Evolutionary conservation across 2,329 filamentous ascomycete genomes (phyloP).

Genomic region (Monosporascus sp.): DNA sequence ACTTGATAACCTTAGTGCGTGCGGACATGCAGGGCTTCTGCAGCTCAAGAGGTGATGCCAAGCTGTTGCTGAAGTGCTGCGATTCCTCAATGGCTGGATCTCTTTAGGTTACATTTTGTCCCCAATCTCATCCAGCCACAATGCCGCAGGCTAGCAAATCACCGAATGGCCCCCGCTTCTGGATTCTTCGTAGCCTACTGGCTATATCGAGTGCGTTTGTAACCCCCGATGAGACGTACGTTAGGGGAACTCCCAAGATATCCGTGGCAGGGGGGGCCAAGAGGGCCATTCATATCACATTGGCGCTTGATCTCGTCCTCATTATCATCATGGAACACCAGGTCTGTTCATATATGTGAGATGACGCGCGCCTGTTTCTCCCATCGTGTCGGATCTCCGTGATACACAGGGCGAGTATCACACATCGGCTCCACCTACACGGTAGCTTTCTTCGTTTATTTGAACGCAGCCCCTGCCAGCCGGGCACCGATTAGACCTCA

Average conservation of each 20-base stretch:
- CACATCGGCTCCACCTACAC: neutral
- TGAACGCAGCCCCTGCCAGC: neutral
- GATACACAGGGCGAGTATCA: too few species aligned
- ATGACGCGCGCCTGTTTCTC: too few species aligned
- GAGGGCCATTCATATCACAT: too few species aligned
- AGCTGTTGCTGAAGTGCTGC: constrained; percentile 11
- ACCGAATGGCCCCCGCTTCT: neutral
- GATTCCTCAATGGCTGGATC: constrained; percentile 12
- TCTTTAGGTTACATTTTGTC: constrained; percentile 8
- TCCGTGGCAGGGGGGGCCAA: too few species aligned
- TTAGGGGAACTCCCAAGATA: too few species aligned
- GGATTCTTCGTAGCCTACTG: neutral
- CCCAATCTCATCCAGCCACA: constrained; percentile 2
- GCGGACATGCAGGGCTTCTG: constrained; percentile 12
- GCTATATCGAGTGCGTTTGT: too few species aligned
- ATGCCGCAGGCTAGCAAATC: neutral
- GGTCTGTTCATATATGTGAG: too few species aligned
- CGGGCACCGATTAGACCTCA: neutral
- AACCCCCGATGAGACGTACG: too few species aligned
- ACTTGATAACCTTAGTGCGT: constrained; percentile 1
- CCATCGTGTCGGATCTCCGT: too few species aligned
- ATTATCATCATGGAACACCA: too few species aligned
- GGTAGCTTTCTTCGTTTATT: neutral
- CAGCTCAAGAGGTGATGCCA: constrained; percentile 10
- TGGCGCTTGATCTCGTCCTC: too few species aligned